Conservation (phyloP, 2,329 filamentous ascomycete species). For the Apiospora hydei region DNA sequence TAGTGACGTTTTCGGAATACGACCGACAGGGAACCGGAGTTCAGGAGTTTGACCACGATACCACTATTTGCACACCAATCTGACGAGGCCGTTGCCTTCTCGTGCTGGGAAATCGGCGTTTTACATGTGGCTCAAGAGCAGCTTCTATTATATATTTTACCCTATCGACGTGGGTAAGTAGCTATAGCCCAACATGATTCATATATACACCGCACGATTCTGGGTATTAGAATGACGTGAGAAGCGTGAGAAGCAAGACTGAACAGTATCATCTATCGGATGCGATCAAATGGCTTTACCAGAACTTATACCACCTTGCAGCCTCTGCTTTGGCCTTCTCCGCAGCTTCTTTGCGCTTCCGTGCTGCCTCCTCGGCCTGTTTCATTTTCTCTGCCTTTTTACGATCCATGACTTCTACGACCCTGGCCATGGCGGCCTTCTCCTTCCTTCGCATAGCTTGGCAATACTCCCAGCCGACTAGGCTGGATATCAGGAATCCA, state of each 20-base stretch:
- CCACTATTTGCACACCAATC: slow-evolving; percentile 9
- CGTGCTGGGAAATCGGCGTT: not conserved
- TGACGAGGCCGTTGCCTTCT: not conserved
- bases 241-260: not conserved
- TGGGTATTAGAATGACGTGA: not conserved
- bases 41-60: slow-evolving; percentile 15
- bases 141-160: slow-evolving; percentile 31
- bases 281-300: slow-evolving; percentile 47
- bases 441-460: slow-evolving; percentile 77
- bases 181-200: slow-evolving; percentile 26
- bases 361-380: slow-evolving; percentile 49
- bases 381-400: slow-evolving; percentile 70
- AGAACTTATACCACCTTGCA: slow-evolving; percentile 63
- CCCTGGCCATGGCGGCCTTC: slow-evolving; percentile 82
- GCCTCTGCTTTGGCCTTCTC: slow-evolving; percentile 45
- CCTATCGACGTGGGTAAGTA: slow-evolving; percentile 20
- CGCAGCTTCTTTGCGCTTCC: slow-evolving; percentile 51
- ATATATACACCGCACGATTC: not conserved
- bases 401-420: slow-evolving; percentile 80
- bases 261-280: not conserved
- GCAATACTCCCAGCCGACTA: slow-evolving; percentile 84
- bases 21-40: not conserved
- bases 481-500: slow-evolving; percentile 73
- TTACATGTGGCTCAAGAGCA: not conserved
- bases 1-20: not conserved